Evolutionary conservation across 768 basidiomycete species (phyloP).

Genomic region (Arthromyces matolae): DNA sequence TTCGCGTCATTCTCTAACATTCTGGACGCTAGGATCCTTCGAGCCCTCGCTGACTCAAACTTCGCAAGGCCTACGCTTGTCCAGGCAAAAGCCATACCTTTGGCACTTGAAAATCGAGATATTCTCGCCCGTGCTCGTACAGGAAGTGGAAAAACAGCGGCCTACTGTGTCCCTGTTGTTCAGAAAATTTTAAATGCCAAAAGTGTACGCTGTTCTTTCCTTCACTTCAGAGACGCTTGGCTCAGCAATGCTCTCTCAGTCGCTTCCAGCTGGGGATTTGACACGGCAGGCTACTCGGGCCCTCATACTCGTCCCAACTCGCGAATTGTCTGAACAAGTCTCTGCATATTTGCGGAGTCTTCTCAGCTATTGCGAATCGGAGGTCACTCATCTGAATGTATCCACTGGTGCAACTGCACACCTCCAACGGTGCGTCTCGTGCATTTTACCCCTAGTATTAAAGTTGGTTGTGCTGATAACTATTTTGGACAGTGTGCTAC

Average conservation of each 20-base stretch:
- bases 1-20: conserved; percentile 69
- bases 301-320: conserved; percentile 82
- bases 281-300: conserved; percentile 62
- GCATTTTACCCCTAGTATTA: no score
- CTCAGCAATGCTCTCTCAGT: conserved; percentile 25
- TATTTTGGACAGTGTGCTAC: conserved; percentile 15
- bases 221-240: neutral
- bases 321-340: conserved; percentile 92
- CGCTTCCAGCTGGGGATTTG: conserved; percentile 35
- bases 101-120: conserved; percentile 85
- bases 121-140: conserved; percentile 93
- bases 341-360: conserved; percentile 61
- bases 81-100: conserved; percentile 87
- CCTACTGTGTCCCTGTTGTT: conserved; percentile 87
- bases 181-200: conserved; percentile 86
- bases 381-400: conserved; percentile 69
- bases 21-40: conserved; percentile 80
- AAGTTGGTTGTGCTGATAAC: no score
- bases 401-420: conserved; percentile 68
- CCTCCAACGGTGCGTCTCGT: conserved; percentile 47
- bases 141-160: conserved; percentile 95
- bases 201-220: conserved; percentile 46
- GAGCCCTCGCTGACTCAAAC: conserved; percentile 84
- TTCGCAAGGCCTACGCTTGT: conserved; percentile 91
- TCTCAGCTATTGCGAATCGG: conserved; percentile 75